These are phyloP conservation scores for Fusarium sp. DNA, from an alignment of 2,329 filamentous ascomycete species.

Conservation along the genomic window DNA sequence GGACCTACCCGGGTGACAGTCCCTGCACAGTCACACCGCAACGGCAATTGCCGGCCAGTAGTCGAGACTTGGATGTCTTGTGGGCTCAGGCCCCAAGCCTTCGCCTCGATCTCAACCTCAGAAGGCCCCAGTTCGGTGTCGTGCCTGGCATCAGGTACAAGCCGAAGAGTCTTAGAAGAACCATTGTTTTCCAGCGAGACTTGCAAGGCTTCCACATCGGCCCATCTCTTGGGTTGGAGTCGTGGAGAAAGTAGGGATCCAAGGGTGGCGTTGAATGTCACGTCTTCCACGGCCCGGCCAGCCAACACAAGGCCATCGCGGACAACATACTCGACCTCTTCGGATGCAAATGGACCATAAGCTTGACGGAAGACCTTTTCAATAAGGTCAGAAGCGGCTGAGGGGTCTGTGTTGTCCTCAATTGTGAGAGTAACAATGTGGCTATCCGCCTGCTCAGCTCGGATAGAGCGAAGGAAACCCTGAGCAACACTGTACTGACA, in stretches of 20 bases:
- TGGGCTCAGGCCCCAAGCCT: not conserved
- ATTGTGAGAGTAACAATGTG: not conserved
- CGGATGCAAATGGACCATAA: not conserved
- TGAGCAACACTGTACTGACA: not conserved
- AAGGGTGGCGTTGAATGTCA: not conserved
- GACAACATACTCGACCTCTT: not conserved
- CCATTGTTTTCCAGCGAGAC: not conserved
- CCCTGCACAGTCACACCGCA: not conserved
- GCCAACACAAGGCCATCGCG: not conserved
- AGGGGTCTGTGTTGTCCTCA: not conserved
- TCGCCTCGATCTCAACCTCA: not conserved
- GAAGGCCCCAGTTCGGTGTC: not conserved
- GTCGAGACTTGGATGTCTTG: not conserved
- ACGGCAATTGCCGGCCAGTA: rapidly evolving
- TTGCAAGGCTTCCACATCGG: not conserved
- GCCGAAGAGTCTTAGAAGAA: not conserved
- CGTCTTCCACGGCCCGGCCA: not conserved
- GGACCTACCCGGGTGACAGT: not conserved
- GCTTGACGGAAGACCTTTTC: not conserved
- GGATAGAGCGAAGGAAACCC: not conserved
- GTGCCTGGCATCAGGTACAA: not conserved
- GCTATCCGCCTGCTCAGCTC: not conserved
- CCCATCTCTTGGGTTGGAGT: rapidly evolving
- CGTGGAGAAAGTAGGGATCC: not conserved
- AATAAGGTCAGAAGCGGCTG: not conserved